Percentiles rank a stretch among this genome's conserved stretches.
Evolutionary conservation across 495 filamentous ascomycete species (phyloP).

Genomic region (Hypoxylon trugodes): DNA sequence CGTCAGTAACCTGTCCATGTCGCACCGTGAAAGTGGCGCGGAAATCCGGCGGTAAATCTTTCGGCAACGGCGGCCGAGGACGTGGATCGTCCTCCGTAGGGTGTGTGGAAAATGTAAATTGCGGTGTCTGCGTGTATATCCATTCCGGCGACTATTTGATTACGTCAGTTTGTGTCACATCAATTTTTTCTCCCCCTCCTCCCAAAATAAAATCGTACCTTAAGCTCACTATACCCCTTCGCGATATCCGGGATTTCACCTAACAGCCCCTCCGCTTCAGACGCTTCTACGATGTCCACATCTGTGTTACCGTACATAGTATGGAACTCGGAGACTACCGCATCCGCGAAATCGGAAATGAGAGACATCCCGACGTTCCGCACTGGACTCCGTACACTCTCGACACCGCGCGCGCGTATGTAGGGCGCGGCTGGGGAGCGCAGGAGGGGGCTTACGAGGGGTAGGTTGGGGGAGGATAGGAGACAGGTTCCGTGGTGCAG

Average conservation of each 20-base stretch:
- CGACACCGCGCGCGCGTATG: slow-evolving; percentile 85
- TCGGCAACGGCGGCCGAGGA: slow-evolving; percentile 56
- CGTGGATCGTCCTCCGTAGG: slow-evolving; percentile 63
- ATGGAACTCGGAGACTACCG: slow-evolving; percentile 61
- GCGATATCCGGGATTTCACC: neutral
- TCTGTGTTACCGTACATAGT: slow-evolving; percentile 58
- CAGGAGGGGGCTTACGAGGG: slow-evolving; percentile 69
- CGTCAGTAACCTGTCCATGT: slow-evolving; percentile 51
- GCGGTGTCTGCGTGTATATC: slow-evolving; percentile 85
- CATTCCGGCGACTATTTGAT: slow-evolving; percentile 69
- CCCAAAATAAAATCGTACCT: slow-evolving; percentile 17
- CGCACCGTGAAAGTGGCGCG: slow-evolving; percentile 45
- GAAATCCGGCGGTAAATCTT: slow-evolving; percentile 41
- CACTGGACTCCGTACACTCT: slow-evolving; percentile 87
- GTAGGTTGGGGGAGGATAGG: slow-evolving; percentile 74
- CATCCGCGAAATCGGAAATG: slow-evolving; percentile 57
- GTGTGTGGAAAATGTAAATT: slow-evolving; percentile 74
- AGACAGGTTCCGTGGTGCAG: slow-evolving; percentile 94
- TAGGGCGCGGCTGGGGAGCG: slow-evolving; percentile 75
- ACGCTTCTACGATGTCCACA: neutral
- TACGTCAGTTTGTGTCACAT: neutral
- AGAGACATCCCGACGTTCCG: slow-evolving; percentile 70
- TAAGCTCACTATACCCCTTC: slow-evolving; percentile 33
- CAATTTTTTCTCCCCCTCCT: too few relatives aligned
- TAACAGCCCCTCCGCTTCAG: neutral